These are phyloP conservation scores for Pseudoturritis turrita DNA, from an alignment of 345 rosid genomes.

Conservation along the genomic window DNA sequence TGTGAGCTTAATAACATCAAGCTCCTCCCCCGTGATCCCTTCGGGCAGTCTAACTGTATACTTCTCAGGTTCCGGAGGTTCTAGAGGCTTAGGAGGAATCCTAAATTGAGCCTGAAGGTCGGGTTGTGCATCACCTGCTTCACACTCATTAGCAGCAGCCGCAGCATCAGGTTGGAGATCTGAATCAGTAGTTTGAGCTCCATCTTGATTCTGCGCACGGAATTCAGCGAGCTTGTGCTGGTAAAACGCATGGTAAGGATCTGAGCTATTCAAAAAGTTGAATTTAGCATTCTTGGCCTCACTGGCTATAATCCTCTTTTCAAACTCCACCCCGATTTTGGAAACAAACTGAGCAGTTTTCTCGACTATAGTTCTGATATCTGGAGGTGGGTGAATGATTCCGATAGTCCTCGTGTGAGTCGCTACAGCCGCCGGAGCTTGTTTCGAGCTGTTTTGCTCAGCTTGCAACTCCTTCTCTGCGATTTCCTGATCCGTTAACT, in stretches of 20 bases:
- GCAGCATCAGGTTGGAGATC: constrained; percentile 35
- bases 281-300: constrained; percentile 70
- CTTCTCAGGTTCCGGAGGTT: constrained; percentile 73
- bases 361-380: constrained; percentile 74
- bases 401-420: constrained; percentile 82
- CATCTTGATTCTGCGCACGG: constrained; percentile 52
- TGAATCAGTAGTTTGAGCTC: constrained; percentile 34
- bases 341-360: constrained; percentile 76
- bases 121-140: constrained; percentile 37
- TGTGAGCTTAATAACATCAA: constrained; percentile 78
- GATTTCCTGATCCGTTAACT: constrained; percentile 40
- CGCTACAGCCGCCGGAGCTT: constrained; percentile 46
- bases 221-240: constrained; percentile 68
- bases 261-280: constrained; percentile 56
- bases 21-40: constrained; percentile 76
- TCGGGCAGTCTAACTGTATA: constrained; percentile 76
- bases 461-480: constrained; percentile 41
- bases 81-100: constrained; percentile 55
- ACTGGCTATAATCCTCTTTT: constrained; percentile 59
- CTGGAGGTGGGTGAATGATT: constrained; percentile 84
- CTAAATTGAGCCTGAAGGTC: constrained; percentile 67
- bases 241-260: constrained; percentile 81
- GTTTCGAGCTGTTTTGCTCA: constrained; percentile 37
- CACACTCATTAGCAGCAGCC: constrained; percentile 31
- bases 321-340: constrained; percentile 76